Evolutionary conservation across 805 yeast genomes (phyloP), one percentile per base, ranked within the genome.

Genomic region (Ogataea pignaliae): DNA sequence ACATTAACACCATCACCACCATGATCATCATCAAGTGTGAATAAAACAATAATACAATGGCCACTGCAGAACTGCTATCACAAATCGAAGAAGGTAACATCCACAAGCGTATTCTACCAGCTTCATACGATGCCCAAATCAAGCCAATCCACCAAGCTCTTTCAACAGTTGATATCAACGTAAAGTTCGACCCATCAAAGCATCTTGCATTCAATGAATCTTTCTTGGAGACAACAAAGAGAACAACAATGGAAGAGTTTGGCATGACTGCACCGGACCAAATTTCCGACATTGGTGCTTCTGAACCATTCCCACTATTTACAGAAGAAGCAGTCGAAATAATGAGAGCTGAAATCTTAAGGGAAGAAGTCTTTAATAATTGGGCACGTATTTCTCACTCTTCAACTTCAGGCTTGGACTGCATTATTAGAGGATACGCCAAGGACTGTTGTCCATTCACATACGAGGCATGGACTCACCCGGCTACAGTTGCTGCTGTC

Each of bases 241-340:
- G 70, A 49, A 56, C 67, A 34, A 71, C 76, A 9, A 69, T 78
- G 71, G 72, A 65, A 38, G 82, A 79, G 46, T 64, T 79, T 44
- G 79, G 78, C 1, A 59, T 72, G 44, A 53, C 70, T 35, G 59
- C 65, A 50, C 67, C 68, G 35, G 63, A 68, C 45, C 81, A 76
- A 56, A 75, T 79, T 42, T 70, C 79, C 16, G 72, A 71, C 3
- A 68, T 78, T 52, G 85, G 81, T 15, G 83, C 76, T 16, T 66
- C 75, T 43, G 80, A 74, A 43, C 82, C 85, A 1, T 79, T 79
- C 59, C 81, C 81, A 3, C 64, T 79, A 37, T 79, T 79, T 61
- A 77, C 82, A 1, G 75, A 76, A 29, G 83, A 79, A 52, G 83
- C 84, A 2, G 65, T 77, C 43, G 72, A 71, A 35, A 71, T 79